Conservation (phyloP, 106 monocot species). For the Amphibolis antarctica region DNA sequence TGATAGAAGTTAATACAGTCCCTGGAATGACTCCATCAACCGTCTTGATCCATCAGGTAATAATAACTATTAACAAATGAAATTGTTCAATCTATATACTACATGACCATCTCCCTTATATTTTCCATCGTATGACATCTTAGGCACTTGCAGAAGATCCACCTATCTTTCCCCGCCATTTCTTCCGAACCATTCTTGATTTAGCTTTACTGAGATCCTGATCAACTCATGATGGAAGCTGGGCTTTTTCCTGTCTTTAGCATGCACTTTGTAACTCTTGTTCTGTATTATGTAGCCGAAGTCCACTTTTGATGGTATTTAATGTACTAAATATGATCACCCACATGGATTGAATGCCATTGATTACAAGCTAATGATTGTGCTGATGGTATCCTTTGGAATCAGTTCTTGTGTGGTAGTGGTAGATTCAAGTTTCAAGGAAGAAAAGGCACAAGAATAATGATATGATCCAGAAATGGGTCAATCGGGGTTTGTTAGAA, state of each 20-base stretch:
- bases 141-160: conserved; percentile 85
- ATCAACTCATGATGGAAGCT: background rate
- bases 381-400: background rate
- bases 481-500: no score
- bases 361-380: background rate
- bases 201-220: conserved; percentile 43
- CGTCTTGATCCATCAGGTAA: conserved; percentile 92
- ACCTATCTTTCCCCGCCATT: conserved; percentile 51
- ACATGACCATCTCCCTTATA: background rate
- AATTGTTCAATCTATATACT: background rate
- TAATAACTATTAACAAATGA: no score
- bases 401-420: no score
- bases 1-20: conserved; percentile 87
- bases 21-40: conserved; percentile 97
- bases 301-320: no score
- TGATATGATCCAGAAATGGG: no score
- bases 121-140: background rate
- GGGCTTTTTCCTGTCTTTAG: no score
- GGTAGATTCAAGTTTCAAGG: no score
- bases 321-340: background rate
- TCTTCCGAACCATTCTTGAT: conserved; percentile 59
- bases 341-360: background rate
- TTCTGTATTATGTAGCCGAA: no score
- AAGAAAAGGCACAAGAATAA: no score
- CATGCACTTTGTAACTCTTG: no score